Base-by-base conservation (phyloP, 2,329 filamentous ascomycete species). In the Aureobasidium sp. region DNA sequence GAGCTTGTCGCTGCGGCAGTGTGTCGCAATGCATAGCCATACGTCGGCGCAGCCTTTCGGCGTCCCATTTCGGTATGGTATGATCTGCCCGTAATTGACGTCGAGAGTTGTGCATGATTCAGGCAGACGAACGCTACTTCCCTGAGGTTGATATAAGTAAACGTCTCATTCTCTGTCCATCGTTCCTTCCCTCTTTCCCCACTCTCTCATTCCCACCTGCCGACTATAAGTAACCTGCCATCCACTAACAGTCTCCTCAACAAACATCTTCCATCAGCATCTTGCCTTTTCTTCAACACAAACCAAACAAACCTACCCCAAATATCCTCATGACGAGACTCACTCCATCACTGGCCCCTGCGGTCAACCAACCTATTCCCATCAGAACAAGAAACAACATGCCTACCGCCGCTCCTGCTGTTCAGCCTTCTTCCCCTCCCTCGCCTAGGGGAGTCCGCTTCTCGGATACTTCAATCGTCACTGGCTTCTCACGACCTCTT, bases 401-500 rank as follows among this genome's bases (percentile, higher is more conserved):
- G 45, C 11, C 34, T 31, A 22, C 37, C 34, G 22, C 39, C 6
- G 60, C 49, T 20, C 60, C 49, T 29, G 39, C 48, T 44, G 58
- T 62, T 17, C 60, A 56, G 27, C 41, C 65, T 37, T 65, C 70
- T 34, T 42, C 62, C n/a, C 67, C 69, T 1, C 68, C 69, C 2
- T 68, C 70, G 27, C 65, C 69, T 27, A 69, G 31, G 17, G 45
- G 66, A 48, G 73, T 73, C 53, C 70, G 68, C 31, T 65, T 68
- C 8, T 63, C 60, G 15, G 63, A 64, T 34, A 51, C 63, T 52
- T 48, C 37, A n/a, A 57, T 61, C 11, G 73, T 76, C 49, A 71
- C 69, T 62, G 34, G 55, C 15, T 70, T 71, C 22, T 75, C 75
- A 5, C 74, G 78, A 52, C 75, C 76, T 31, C 68, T 76, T 41